These are phyloP conservation scores for Phytophthora cactorum DNA, from an alignment of 352 stramenopile genomes.

Conservation along the genomic window DNA sequence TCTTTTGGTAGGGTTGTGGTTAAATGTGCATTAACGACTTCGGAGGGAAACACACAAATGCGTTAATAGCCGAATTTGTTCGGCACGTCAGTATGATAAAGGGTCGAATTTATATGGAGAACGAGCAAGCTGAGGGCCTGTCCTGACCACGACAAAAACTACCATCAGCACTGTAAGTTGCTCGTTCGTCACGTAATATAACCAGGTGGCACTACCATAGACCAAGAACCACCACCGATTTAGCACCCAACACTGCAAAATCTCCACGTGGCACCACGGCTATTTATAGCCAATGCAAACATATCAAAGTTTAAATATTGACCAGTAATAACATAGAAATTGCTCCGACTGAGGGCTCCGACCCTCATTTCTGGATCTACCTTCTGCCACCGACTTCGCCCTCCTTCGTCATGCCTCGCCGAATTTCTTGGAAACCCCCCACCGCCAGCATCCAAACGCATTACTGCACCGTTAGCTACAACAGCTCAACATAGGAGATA, in stretches of 20 bases:
- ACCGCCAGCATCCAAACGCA: background rate
- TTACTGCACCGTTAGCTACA: too few relatives aligned
- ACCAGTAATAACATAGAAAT: background rate
- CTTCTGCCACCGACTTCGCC: background rate
- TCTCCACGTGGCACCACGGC: background rate
- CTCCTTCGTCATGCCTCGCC: background rate
- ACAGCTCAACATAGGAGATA: too few relatives aligned
- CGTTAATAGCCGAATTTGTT: too few relatives aligned
- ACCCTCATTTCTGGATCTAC: background rate
- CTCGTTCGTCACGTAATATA: background rate
- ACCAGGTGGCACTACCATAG: background rate
- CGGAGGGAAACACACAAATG: too few relatives aligned
- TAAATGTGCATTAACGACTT: too few relatives aligned
- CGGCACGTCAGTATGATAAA: too few relatives aligned
- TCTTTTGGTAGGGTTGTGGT: too few relatives aligned
- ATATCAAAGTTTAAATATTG: background rate
- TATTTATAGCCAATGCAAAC: background rate
- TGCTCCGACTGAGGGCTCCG: background rate
- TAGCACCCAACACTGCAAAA: background rate
- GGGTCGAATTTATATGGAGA: too few relatives aligned
- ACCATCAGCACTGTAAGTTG: background rate
- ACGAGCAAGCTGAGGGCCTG: background rate
- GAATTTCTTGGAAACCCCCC: background rate
- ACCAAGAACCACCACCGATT: background rate
- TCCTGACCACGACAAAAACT: background rate